Conservation (phyloP, 1,284 basidiomycete species). For the Malassezia furfur region DNA sequence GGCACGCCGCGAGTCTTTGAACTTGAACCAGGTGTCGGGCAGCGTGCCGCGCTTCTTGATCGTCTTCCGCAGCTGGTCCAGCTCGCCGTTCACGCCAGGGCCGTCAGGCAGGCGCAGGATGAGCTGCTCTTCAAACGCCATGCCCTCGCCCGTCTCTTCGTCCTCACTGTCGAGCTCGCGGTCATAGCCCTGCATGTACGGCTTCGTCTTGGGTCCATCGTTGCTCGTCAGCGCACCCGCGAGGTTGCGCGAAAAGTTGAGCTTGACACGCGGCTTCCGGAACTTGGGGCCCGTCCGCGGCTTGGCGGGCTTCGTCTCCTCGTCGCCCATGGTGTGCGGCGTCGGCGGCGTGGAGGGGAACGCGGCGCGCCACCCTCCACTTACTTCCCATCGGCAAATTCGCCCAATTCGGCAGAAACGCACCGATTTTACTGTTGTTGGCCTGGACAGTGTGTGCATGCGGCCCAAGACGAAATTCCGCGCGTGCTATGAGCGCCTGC, state of each 20-base stretch:
- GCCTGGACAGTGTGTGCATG: neutral
- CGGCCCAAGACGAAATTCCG: conserved; percentile 32
- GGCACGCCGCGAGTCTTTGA: conserved; percentile 92
- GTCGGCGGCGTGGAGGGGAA: neutral
- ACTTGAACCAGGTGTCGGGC: conserved; percentile 88
- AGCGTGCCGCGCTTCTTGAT: conserved; percentile 65
- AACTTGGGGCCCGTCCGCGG: conserved; percentile 5
- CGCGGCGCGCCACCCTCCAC: neutral
- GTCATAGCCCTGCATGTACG: conserved; percentile 54
- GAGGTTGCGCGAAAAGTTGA: conserved; percentile 17
- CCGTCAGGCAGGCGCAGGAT: conserved; percentile 80
- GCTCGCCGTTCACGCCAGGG: conserved; percentile 53
- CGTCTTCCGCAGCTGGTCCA: conserved; percentile 51
- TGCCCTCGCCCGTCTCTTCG: conserved; percentile 56
- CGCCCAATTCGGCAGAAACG: neutral
- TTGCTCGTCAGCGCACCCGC: conserved; percentile 15
- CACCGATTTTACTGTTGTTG: neutral
- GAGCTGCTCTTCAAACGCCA: conserved; percentile 96
- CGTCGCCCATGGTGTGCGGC: neutral
- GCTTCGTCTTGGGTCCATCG: conserved; percentile 37
- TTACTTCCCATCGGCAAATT: neutral
- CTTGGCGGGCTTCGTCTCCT: neutral
- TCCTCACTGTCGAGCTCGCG: conserved; percentile 91
- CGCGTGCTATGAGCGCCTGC: conserved; percentile 27
- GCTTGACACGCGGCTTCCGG: conserved; percentile 15